phyloP scores from a whole-genome alignment of 345 rosid genomes.

The Pseudoturritis turrita region DNA sequence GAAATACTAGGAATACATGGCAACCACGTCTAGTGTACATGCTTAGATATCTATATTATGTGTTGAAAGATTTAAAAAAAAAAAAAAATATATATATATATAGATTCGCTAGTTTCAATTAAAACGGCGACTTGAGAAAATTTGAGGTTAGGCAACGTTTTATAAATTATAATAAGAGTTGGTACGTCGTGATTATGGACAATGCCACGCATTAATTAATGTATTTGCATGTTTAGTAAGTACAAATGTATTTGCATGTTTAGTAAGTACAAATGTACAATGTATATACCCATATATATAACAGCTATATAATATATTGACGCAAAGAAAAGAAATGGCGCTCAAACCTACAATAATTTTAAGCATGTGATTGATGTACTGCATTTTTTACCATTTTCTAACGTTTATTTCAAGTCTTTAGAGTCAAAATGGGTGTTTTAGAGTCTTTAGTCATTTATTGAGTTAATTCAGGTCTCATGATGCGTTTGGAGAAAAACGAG shows the following conservation, averaged over 20 bases:
- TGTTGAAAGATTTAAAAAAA: neutral
- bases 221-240: conserved; percentile 11
- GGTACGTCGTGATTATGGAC: conserved; percentile 18
- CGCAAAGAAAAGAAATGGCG: neutral
- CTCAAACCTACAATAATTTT: neutral
- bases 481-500: too few relatives aligned
- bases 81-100: too few relatives aligned
- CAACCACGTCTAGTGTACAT: conserved; percentile 21
- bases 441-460: too few relatives aligned
- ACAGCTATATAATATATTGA: neutral
- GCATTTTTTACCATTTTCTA: too few relatives aligned
- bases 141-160: conserved; percentile 13
- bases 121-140: conserved; percentile 1
- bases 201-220: conserved; percentile 17
- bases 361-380: conserved; percentile 1
- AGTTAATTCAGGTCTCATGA: too few relatives aligned
- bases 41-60: neutral
- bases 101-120: neutral
- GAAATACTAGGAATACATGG: neutral
- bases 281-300: neutral
- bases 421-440: too few relatives aligned
- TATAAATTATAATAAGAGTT: conserved; percentile 6
- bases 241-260: conserved; percentile 15
- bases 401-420: too few relatives aligned
- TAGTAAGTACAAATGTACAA: conserved; percentile 20